phyloP scores from a whole-genome alignment of 2,329 filamentous ascomycete species.

The Ophiostoma triangulosporum region DNA sequence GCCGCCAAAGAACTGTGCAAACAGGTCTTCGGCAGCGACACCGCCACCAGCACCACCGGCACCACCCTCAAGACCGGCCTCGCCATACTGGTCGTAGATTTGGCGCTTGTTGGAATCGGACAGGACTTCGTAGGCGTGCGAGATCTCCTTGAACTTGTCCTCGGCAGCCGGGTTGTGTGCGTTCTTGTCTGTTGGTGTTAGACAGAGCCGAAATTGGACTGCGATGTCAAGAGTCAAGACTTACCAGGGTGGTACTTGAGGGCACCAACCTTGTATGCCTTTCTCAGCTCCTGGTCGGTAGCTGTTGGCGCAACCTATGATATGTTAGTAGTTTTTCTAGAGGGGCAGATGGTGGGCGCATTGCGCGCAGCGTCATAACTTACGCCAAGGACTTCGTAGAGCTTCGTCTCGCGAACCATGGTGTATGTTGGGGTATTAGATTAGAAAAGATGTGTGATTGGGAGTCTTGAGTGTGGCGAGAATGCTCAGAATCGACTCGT shows the following conservation, averaged over 20 bases:
- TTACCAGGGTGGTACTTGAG: constrained; percentile 75
- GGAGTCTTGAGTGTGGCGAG: not conserved
- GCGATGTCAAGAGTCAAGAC: constrained; percentile 17
- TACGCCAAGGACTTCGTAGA: constrained; percentile 70
- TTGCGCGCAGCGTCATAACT: constrained; percentile 18
- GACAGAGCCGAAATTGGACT: not conserved
- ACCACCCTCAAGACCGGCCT: constrained; percentile 88
- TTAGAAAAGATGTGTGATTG: too few relatives aligned
- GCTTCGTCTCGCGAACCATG: constrained; percentile 70
- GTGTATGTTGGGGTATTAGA: constrained; percentile 21
- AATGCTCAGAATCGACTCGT: not conserved
- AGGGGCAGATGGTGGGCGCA: not conserved
- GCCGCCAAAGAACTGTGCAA: constrained; percentile 87
- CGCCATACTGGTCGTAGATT: constrained; percentile 94
- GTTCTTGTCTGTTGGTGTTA: constrained; percentile 66
- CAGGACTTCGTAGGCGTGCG: constrained; percentile 88
- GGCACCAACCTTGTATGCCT: constrained; percentile 73
- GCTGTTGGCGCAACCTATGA: constrained; percentile 61
- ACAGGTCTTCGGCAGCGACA: constrained; percentile 93
- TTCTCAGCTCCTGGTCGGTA: constrained; percentile 78
- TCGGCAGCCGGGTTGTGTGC: constrained; percentile 82
- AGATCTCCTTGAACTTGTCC: constrained; percentile 97
- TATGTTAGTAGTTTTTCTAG: not conserved
- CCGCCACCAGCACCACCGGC: constrained; percentile 54
- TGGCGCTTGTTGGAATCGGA: constrained; percentile 84